A percentile compares a stretch with the other conserved stretches of the same genome.
phyloP scores from a whole-genome alignment of 202 grass and related monocot species.

The Elaeis oleifera region DNA sequence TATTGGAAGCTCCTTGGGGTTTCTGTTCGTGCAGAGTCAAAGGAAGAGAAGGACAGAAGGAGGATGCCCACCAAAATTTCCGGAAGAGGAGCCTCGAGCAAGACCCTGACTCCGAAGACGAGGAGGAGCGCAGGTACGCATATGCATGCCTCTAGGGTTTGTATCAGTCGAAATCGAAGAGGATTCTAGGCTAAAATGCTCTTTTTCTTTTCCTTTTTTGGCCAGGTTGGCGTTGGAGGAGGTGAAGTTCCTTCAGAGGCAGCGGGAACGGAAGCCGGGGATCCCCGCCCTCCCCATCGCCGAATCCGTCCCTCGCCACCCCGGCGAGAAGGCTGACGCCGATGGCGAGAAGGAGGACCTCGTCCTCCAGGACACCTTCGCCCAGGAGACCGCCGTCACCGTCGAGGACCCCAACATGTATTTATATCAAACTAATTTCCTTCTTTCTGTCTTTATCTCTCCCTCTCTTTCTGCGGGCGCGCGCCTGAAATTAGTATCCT shows the following conservation, averaged over 20 bases:
- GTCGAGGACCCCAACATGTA: slow-evolving; percentile 96
- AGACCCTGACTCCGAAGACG: slow-evolving; percentile 57
- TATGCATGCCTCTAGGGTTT: not conserved
- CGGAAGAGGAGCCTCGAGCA: slow-evolving; percentile 57
- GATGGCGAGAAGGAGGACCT: slow-evolving; percentile 29
- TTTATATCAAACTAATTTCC: no score
- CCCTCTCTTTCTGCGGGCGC: no score
- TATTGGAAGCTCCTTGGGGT: no score
- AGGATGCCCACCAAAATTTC: slow-evolving; percentile 36
- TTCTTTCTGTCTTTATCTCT: no score
- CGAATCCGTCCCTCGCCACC: slow-evolving; percentile 2
- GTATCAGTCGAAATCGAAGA: not conserved
- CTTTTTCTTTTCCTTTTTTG: not conserved
- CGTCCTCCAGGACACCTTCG: slow-evolving; percentile 94
- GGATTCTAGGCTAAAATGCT: not conserved
- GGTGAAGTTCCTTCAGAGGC: slow-evolving; percentile 81
- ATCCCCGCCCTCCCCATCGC: slow-evolving; percentile 39
- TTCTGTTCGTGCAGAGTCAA: no score
- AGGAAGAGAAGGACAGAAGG: no score
- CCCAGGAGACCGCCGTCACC: slow-evolving; percentile 88
- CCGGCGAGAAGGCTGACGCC: not conserved
- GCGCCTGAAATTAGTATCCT: no score
- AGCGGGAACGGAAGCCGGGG: slow-evolving; percentile 70
- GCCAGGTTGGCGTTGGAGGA: slow-evolving; percentile 58
- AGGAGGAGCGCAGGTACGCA: slow-evolving; percentile 43